A percentile compares a stretch with the other conserved stretches of the same genome.
Conservation (phyloP, 208 protist genomes). For the Vickermania ingenoplastis region DNA sequence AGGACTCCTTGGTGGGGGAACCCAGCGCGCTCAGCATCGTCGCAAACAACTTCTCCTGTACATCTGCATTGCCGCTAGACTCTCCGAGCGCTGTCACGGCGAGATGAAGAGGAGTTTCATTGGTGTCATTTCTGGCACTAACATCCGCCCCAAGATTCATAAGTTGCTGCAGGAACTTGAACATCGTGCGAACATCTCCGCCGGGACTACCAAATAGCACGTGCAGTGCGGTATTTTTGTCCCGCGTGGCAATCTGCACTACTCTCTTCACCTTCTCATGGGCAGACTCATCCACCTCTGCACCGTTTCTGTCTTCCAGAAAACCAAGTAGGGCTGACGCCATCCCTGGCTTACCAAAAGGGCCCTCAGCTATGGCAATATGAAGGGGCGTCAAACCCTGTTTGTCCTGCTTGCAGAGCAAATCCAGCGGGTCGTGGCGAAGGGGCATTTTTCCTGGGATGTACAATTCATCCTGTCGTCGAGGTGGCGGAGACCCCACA, state of each 20-base stretch:
- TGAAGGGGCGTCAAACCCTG: neutral
- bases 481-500: neutral
- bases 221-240: neutral
- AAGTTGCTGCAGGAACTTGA: neutral
- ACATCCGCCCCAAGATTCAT: neutral
- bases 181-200: neutral
- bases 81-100: conserved; percentile 13
- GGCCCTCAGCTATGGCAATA: neutral
- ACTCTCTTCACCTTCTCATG: neutral
- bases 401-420: neutral
- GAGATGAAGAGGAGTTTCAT: conserved; percentile 23
- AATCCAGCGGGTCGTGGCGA: neutral
- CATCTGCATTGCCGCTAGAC: conserved; percentile 22
- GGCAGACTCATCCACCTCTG: neutral
- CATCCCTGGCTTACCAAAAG: neutral
- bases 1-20: neutral
- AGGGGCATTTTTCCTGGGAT: neutral
- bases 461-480: neutral
- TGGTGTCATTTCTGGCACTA: conserved; percentile 3
- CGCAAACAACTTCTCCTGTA: conserved; percentile 15
- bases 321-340: neutral
- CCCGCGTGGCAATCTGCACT: neutral
- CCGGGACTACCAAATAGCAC: neutral
- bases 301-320: neutral
- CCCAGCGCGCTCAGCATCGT: conserved; percentile 12